Percentiles rank a stretch among this genome's conserved stretches.
These are phyloP conservation scores for Mycocentrospora acerina DNA, from an alignment of 2,329 filamentous ascomycete genomes.

Conservation along the genomic window DNA sequence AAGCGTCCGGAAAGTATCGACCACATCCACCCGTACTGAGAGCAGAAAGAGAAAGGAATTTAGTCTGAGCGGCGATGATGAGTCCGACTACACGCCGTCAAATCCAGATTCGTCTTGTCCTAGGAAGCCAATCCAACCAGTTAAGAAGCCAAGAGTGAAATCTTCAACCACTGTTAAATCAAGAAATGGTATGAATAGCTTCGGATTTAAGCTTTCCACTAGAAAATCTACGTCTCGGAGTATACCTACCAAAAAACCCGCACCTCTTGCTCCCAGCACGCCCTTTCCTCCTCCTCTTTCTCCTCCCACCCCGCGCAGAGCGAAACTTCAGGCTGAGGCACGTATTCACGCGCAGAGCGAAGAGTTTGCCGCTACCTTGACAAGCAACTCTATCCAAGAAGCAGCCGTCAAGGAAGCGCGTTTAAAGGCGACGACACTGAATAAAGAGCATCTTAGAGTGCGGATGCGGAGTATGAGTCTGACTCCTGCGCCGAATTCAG, in stretches of 20 bases:
- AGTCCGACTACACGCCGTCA: background rate
- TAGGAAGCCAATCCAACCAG: background rate
- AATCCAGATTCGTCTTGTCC: background rate
- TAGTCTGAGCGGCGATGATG: slow-evolving; percentile 4
- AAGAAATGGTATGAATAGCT: slow-evolving; percentile 7
- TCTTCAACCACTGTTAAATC: background rate
- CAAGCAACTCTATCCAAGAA: background rate
- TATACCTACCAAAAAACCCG: background rate
- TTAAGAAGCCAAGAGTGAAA: background rate
- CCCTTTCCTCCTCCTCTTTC: too few species aligned
- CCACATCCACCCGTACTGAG: background rate
- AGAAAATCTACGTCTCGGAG: background rate
- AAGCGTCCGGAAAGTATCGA: slow-evolving; percentile 4
- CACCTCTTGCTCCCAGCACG: background rate
- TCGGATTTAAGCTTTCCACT: slow-evolving; percentile 7
- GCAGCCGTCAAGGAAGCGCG: background rate
- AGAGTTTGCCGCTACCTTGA: background rate
- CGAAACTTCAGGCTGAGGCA: background rate
- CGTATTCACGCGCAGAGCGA: slow-evolving; percentile 2
- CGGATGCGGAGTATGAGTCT: slow-evolving; percentile 10
- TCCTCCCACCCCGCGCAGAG: background rate
- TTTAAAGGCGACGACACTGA: background rate
- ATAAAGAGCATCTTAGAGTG: background rate
- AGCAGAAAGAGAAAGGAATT: background rate
- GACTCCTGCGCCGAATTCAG: slow-evolving; percentile 29